These are phyloP conservation scores for Geranomyces variabilis DNA, from an alignment of 192 early-diverging fungal genomes.

Conservation along the genomic window DNA sequence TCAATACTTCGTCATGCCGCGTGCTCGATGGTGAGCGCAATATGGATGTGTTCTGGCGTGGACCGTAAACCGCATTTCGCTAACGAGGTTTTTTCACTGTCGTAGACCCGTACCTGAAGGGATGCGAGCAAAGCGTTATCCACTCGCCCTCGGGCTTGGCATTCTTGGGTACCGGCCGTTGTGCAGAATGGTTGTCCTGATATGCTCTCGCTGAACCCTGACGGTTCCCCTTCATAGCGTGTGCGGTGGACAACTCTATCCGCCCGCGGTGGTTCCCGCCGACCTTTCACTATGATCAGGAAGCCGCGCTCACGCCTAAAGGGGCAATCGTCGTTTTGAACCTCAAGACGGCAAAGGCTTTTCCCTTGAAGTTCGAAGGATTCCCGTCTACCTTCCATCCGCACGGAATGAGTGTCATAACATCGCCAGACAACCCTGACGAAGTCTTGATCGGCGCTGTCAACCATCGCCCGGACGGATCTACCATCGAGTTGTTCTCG, in stretches of 20 bases:
- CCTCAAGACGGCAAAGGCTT: background rate
- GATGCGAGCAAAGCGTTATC: slow-evolving; percentile 14
- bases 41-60: background rate
- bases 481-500: background rate
- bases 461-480: background rate
- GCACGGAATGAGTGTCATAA: background rate
- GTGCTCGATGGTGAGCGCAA: background rate
- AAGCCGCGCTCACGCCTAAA: slow-evolving; percentile 7
- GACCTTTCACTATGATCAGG: background rate
- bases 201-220: background rate
- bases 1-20: background rate
- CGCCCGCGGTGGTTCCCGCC: slow-evolving; percentile 5
- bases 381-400: slow-evolving; percentile 8
- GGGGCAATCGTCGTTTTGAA: slow-evolving; percentile 4
- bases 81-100: too few species aligned
- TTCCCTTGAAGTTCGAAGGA: background rate
- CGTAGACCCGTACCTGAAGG: slow-evolving; percentile 7
- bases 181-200: background rate
- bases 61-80: too few species aligned
- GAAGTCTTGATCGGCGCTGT: slow-evolving; percentile 1
- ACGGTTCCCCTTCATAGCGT: background rate
- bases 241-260: background rate
- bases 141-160: background rate
- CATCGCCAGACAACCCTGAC: slow-evolving; percentile 3
- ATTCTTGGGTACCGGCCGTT: background rate